Evolutionary conservation across 768 basidiomycete genomes (phyloP).

Genomic region (Hygrophorus russula): DNA sequence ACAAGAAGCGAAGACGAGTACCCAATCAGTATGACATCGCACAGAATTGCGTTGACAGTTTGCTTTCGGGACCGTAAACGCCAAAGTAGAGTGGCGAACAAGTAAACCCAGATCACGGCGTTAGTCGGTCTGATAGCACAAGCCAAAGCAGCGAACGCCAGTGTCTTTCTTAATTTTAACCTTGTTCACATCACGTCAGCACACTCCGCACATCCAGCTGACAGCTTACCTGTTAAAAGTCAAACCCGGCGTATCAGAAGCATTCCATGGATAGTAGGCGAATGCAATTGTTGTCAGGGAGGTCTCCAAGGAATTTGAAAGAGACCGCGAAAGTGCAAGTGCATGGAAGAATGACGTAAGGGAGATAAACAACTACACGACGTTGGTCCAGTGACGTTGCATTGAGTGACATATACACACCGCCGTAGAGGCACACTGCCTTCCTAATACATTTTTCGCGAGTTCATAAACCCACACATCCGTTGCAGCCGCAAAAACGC

Average conservation of each 20-base stretch:
- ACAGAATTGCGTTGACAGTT: slow-evolving; percentile 21
- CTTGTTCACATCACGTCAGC: slow-evolving; percentile 13
- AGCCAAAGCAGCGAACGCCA: slow-evolving; percentile 61
- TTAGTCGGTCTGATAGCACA: slow-evolving; percentile 86
- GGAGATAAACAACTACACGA: slow-evolving; percentile 59
- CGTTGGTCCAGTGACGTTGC: no score
- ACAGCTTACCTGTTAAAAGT: not conserved
- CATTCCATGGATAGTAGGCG: slow-evolving; percentile 65
- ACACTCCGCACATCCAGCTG: not conserved
- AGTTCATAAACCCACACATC: slow-evolving; percentile 67
- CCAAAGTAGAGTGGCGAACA: slow-evolving; percentile 51
- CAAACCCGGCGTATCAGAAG: slow-evolving; percentile 22
- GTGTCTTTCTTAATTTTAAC: slow-evolving; percentile 21
- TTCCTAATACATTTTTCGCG: slow-evolving; percentile 44
- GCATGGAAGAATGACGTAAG: slow-evolving; percentile 83
- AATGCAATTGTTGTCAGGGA: slow-evolving; percentile 74
- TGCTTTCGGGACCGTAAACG: slow-evolving; percentile 26
- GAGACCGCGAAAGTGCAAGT: slow-evolving; percentile 71
- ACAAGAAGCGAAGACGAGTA: slow-evolving; percentile 17
- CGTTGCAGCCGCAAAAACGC: slow-evolving; percentile 64
- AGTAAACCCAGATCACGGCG: slow-evolving; percentile 72
- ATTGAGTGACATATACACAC: slow-evolving; percentile 34
- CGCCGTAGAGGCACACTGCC: slow-evolving; percentile 41
- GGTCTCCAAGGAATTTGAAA: slow-evolving; percentile 91
- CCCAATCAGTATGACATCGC: slow-evolving; percentile 33